Percentiles rank a stretch among this genome's conserved stretches.
These are phyloP conservation scores for Rhizopogon vinicolor DNA, from an alignment of 768 basidiomycete genomes.

Conservation along the genomic window DNA sequence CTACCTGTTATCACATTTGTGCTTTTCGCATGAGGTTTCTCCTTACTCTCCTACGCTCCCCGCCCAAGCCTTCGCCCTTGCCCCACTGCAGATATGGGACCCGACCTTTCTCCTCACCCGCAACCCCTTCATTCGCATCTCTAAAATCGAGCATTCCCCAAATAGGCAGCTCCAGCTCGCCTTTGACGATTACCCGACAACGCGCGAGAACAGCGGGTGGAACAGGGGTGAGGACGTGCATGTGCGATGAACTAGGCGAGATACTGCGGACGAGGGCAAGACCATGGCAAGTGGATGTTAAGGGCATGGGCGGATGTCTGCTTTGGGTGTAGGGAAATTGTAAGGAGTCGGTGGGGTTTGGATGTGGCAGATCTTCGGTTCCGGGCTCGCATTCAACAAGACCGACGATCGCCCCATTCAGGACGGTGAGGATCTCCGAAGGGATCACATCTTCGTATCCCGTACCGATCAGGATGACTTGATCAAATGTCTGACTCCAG, in stretches of 20 bases:
- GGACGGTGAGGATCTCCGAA: slow-evolving; percentile 61
- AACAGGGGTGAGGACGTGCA: slow-evolving; percentile 83
- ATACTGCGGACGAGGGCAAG: slow-evolving; percentile 68
- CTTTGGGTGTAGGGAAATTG: slow-evolving; percentile 58
- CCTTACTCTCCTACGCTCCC: slow-evolving; percentile 66
- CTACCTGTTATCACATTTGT: slow-evolving; percentile 45
- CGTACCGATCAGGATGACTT: slow-evolving; percentile 63
- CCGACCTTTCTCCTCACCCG: slow-evolving; percentile 47
- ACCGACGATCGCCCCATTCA: slow-evolving; percentile 76
- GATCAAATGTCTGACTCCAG: slow-evolving; percentile 50
- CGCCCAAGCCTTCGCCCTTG: slow-evolving; percentile 65
- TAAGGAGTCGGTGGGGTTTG: not conserved
- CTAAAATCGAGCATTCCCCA: slow-evolving; percentile 83
- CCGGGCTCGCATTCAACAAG: slow-evolving; percentile 48
- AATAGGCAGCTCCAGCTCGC: slow-evolving; percentile 83
- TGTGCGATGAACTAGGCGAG: slow-evolving; percentile 26
- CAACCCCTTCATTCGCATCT: slow-evolving; percentile 37
- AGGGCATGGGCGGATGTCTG: slow-evolving; percentile 48
- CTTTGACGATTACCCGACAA: slow-evolving; percentile 63
- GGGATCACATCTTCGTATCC: slow-evolving; percentile 77
- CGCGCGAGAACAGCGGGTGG: slow-evolving; percentile 41
- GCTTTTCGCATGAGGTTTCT: slow-evolving; percentile 85
- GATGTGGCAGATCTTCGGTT: not conserved
- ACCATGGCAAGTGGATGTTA: slow-evolving; percentile 63
- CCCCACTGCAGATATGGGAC: slow-evolving; percentile 82